phyloP scores from a whole-genome alignment of 805 yeast species.

The Candida glaebosa region DNA sequence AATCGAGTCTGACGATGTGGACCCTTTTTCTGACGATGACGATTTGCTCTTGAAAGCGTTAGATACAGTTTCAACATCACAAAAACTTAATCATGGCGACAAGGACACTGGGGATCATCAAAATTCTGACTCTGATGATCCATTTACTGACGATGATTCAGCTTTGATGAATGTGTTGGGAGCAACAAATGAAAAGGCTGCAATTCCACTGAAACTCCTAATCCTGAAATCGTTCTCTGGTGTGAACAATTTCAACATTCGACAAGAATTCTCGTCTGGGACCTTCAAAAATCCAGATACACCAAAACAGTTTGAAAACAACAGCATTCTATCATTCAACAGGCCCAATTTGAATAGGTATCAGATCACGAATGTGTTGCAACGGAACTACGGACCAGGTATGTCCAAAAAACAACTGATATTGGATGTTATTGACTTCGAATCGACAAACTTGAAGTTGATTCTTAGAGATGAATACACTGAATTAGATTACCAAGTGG shows the following conservation, averaged over 20 bases:
- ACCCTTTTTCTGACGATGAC: conserved; percentile 32
- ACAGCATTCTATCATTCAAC: conserved; percentile 32
- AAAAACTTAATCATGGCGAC: neutral
- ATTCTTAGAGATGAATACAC: conserved; percentile 63
- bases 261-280: neutral
- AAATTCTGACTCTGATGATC: conserved; percentile 12
- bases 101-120: neutral
- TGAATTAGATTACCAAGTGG: conserved; percentile 41
- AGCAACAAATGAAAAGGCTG: conserved; percentile 3
- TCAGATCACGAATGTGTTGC: conserved; percentile 35
- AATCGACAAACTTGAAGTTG: conserved; percentile 33
- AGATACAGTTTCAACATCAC: neutral
- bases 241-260: conserved; percentile 2
- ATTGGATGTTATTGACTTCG: conserved; percentile 46
- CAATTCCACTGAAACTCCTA: neutral
- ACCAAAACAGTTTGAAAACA: conserved; percentile 3
- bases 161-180: conserved; percentile 9
- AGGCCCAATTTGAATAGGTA: conserved; percentile 48
- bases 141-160: conserved; percentile 19
- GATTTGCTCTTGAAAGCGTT: conserved; percentile 13
- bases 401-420: conserved; percentile 45
- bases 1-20: conserved; percentile 12
- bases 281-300: neutral
- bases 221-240: conserved; percentile 8
- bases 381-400: conserved; percentile 27